Conservation (phyloP, 2,329 filamentous ascomycete species). For the Diplodia mutila region DNA sequence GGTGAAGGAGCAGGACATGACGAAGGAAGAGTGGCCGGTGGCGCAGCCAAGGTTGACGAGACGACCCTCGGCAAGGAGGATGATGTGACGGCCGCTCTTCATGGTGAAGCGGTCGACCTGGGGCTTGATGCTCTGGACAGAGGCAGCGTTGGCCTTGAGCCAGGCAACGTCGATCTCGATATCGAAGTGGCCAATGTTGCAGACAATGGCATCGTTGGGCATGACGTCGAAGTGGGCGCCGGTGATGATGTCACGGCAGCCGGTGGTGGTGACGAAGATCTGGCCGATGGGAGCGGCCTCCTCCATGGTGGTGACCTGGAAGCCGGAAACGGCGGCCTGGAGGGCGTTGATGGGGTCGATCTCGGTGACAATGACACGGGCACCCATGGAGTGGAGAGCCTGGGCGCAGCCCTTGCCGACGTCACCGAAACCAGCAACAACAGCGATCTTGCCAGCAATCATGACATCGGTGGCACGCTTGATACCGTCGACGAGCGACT, state of each 20-base stretch:
- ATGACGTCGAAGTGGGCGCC: constrained; percentile 92
- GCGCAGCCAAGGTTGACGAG: constrained; percentile 99
- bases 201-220: constrained; percentile 97
- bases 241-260: constrained; percentile 96
- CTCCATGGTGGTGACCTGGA: constrained; percentile 97
- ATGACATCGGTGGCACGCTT: constrained; percentile 99
- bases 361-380: constrained; percentile 94
- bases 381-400: constrained; percentile 96
- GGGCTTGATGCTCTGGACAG: constrained; percentile 98
- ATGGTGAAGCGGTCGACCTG: constrained; percentile 98
- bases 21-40: constrained; percentile 98
- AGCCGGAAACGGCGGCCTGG: constrained; percentile 96
- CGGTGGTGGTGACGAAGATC: constrained; percentile 99
- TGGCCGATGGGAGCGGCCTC: constrained; percentile 86
- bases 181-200: constrained; percentile 99
- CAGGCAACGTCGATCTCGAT: constrained; percentile 99
- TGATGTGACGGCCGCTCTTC: constrained; percentile 92
- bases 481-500: constrained; percentile 98
- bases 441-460: constrained; percentile 98
- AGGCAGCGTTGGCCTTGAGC: constrained; percentile 95
- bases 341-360: constrained; percentile 99
- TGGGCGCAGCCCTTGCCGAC: constrained; percentile 98
- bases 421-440: constrained; percentile 97
- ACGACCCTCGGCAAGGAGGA: constrained; percentile 97
- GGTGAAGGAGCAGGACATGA: constrained; percentile 99